Conservation (phyloP, 2,329 filamentous ascomycete species). For the Fusarium sp. region DNA sequence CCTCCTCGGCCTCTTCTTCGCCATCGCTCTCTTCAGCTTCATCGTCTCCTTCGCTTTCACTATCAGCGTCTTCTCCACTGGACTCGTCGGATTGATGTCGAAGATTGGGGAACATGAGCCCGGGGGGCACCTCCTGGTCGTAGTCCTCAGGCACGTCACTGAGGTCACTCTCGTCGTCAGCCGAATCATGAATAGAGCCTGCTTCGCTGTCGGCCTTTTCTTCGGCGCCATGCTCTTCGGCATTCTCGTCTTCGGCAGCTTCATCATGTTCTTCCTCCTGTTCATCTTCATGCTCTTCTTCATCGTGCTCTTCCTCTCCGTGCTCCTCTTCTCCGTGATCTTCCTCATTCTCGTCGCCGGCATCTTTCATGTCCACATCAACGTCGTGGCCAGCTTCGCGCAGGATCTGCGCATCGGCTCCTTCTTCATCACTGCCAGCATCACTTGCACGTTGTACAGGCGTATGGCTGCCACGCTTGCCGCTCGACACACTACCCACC, state of each 20-base stretch:
- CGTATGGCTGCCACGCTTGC: conserved; percentile 57
- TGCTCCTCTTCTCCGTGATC: conserved; percentile 43
- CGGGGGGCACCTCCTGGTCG: conserved; percentile 66
- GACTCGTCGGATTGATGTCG: conserved; percentile 46
- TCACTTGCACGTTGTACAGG: conserved; percentile 53
- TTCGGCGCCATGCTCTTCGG: conserved; percentile 53
- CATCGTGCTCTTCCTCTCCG: conserved; percentile 35
- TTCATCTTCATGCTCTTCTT: conserved; percentile 45
- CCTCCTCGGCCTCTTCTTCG: conserved; percentile 34
- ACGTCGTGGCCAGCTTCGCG: conserved; percentile 50
- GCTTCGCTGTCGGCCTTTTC: conserved; percentile 50
- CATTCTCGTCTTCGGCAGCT: conserved; percentile 47
- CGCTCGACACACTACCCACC: conserved; percentile 63
- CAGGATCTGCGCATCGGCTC: conserved; percentile 54
- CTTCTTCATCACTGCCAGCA: conserved; percentile 55
- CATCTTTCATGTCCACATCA: conserved; percentile 60
- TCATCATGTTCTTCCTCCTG: conserved; percentile 44
- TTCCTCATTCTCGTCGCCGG: conserved; percentile 46
- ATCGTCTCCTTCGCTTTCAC: conserved; percentile 51
- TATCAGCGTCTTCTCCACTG: conserved; percentile 52
- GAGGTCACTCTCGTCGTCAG: conserved; percentile 76
- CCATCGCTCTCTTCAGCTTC: conserved; percentile 36
- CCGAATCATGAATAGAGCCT: conserved; percentile 72
- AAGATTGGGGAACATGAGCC: conserved; percentile 65
- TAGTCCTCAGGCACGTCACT: conserved; percentile 71